phyloP scores from a whole-genome alignment of 2,329 filamentous ascomycete genomes.

The Venturia aucupariae region DNA sequence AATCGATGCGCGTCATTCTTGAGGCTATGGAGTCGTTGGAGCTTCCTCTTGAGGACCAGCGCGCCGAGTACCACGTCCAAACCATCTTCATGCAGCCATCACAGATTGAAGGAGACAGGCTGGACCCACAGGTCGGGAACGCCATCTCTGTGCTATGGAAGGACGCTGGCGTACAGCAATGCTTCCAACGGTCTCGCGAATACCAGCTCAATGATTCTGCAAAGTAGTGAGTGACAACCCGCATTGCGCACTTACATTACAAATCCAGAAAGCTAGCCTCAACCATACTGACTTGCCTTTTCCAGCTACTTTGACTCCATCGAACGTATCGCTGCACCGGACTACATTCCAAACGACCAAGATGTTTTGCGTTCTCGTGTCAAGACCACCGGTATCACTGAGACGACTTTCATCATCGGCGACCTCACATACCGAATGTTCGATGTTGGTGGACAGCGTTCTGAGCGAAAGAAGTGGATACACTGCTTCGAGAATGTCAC shows the following conservation, averaged over 20 bases:
- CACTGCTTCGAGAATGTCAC: slow-evolving; percentile 98
- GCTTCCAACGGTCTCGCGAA: slow-evolving; percentile 90
- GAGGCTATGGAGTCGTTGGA: slow-evolving; percentile 61
- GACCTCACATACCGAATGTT: slow-evolving; percentile 96
- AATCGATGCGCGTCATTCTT: slow-evolving; percentile 61
- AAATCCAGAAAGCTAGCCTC: neutral
- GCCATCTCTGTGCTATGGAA: slow-evolving; percentile 91
- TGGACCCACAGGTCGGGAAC: slow-evolving; percentile 88
- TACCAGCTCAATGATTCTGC: slow-evolving; percentile 96
- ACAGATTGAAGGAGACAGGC: slow-evolving; percentile 89
- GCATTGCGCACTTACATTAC: neutral
- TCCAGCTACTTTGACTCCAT: slow-evolving; percentile 91
- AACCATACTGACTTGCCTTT: neutral
- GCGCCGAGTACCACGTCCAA: slow-evolving; percentile 94
- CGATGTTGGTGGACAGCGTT: slow-evolving; percentile 90
- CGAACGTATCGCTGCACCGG: slow-evolving; percentile 77
- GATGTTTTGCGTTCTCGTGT: slow-evolving; percentile 93
- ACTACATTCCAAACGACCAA: slow-evolving; percentile 87
- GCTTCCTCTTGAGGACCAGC: slow-evolving; percentile 79
- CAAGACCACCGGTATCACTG: slow-evolving; percentile 95
- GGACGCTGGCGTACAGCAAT: slow-evolving; percentile 84
- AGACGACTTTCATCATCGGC: slow-evolving; percentile 92
- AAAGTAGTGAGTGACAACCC: slow-evolving; percentile 61
- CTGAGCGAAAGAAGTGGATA: slow-evolving; percentile 98
- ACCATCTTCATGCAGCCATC: slow-evolving; percentile 98